Conservation (phyloP, 2,329 filamentous ascomycete species). For the Sporothrix brasiliensis region DNA sequence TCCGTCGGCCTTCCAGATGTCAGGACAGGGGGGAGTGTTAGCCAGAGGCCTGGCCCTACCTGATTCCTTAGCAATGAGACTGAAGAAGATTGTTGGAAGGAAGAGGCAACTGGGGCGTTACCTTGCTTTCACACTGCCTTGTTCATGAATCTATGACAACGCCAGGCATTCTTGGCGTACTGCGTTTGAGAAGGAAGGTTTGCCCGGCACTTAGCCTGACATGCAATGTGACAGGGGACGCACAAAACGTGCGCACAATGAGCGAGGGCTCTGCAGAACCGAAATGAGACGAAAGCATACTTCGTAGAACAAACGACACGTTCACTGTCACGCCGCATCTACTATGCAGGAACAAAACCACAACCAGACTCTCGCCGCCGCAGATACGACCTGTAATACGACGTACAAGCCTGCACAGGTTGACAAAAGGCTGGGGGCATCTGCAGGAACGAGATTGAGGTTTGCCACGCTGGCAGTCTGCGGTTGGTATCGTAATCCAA, state of each 20-base stretch:
- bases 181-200: not conserved
- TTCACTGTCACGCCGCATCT: not conserved
- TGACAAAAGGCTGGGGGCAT: too few species aligned
- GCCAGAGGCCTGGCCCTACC: not conserved
- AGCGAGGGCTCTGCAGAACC: slow-evolving; percentile 14
- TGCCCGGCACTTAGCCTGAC: too few species aligned
- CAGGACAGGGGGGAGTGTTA: not conserved
- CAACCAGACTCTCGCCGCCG: not conserved
- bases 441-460: slow-evolving; percentile 8
- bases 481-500: not conserved
- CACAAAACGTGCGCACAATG: not conserved
- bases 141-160: not conserved
- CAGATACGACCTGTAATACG: slow-evolving; percentile 3
- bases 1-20: not conserved
- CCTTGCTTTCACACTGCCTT: slow-evolving; percentile 3
- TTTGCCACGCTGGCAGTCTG: slow-evolving; percentile 4
- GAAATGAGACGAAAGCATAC: not conserved
- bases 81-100: not conserved
- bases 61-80: slow-evolving; percentile 15
- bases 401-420: not conserved
- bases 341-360: slow-evolving; percentile 17
- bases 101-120: not conserved
- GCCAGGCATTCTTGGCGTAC: too few species aligned
- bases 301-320: not conserved
- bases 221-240: not conserved